Evolutionary conservation across 768 basidiomycete species (phyloP), one percentile per base, ranked within the genome.

Genomic region (Leccinum disarticulatum): DNA sequence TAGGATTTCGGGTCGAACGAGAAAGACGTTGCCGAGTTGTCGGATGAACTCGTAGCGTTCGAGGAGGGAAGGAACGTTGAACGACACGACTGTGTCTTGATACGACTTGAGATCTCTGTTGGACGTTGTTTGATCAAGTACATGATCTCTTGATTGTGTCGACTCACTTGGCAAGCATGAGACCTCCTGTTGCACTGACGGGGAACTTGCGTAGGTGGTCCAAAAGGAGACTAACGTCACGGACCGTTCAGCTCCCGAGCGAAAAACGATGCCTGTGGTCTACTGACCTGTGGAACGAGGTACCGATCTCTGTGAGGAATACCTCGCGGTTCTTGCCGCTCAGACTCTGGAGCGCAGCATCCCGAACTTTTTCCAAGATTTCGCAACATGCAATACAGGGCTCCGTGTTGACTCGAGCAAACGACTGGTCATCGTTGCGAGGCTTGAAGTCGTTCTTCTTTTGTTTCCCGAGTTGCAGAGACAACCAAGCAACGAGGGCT

Each of bases 31-130:
- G 64, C 96, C 97, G 5, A 99, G 86, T 73, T 98, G 95, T 43
- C 95, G 89, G 62, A 98, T 88, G 78, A 98, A 98, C 71, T 98
- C 97, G 77, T 96, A 99, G 25, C 96, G 93, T 72, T 98, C 95
- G 64, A 88, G 85, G 8, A 99, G 80, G 7, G 90, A 81, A 11
- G 92, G 85, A 47, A 97, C 87, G 31, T 82, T 81, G 76, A 96
- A 98, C n/a, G 83, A 85, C 61, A 81, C 78, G 64, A 97, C 85
- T 2, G 84, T 84, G 66, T 98, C 97, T 78, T 98, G 97, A 69
- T 99, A 99, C 22, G 90, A 87, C 64, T 95, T 97, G 66, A 99
- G 84, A 70, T 99, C 97, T 76, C 95, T 98, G 70, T 46, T 54
- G 51, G 55, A 35, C 4, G 10, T 52, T 54, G 4, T 47, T 63